Conservation (phyloP, 139 green algal species). For the Eudorina sp. region DNA sequence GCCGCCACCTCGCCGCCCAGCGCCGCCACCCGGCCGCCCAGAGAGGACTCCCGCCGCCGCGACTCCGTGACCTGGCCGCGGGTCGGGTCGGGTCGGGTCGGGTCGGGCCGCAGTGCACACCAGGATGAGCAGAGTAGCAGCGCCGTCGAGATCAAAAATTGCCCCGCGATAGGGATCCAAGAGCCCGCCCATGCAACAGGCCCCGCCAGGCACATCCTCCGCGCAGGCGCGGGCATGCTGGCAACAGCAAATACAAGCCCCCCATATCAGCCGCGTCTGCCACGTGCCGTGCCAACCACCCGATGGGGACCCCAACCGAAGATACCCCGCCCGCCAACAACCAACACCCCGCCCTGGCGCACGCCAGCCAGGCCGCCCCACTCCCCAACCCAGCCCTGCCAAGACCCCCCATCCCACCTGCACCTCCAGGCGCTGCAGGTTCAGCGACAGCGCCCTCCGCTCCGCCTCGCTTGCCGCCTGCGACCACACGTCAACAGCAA, state of each 20-base stretch:
- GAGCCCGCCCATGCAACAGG: too few relatives aligned
- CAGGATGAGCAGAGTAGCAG: not conserved
- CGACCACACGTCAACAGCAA: too few relatives aligned
- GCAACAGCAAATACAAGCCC: not conserved
- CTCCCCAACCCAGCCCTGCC: too few relatives aligned
- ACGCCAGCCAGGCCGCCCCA: too few relatives aligned
- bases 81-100: not conserved
- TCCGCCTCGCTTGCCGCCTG: slow-evolving; percentile 18
- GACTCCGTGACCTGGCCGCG: not conserved
- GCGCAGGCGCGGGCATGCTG: not conserved
- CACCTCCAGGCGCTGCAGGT: slow-evolving; percentile 7
- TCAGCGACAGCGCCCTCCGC: not conserved
- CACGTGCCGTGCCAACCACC: not conserved
- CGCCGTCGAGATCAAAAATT: not conserved
- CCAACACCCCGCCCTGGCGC: too few relatives aligned
- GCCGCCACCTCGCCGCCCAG: slow-evolving; percentile 12
- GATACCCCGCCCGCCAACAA: not conserved
- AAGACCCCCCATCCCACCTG: not conserved
- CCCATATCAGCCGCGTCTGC: not conserved
- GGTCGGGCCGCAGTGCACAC: not conserved
- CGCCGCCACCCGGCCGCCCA: not conserved
- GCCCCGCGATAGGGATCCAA: not conserved
- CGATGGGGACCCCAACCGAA: not conserved
- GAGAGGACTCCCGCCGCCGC: not conserved
- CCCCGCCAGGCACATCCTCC: not conserved